Evolutionary conservation across 768 basidiomycete genomes (phyloP).

Genomic region (Boletus tomentosulus): DNA sequence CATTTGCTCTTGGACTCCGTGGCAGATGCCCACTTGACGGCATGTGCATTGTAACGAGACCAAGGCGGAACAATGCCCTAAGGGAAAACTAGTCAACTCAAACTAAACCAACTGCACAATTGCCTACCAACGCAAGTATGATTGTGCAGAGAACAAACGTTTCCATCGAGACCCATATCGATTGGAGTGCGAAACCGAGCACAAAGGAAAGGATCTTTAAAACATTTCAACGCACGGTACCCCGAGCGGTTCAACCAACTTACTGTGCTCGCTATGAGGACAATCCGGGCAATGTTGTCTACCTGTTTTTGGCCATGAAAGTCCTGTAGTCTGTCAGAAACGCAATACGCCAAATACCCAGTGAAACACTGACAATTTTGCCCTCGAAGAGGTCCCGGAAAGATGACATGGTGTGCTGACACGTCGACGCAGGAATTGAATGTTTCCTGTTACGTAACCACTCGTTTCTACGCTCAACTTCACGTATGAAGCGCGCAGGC

Average conservation of each 20-base stretch:
- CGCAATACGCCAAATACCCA: background rate
- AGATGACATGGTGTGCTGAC: conserved; percentile 18
- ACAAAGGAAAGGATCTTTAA: conserved; percentile 29
- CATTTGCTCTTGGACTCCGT: conserved; percentile 19
- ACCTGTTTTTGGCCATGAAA: conserved; percentile 29
- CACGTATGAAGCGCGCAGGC: conserved; percentile 21
- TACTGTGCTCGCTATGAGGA: conserved; percentile 23
- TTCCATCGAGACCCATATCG: conserved; percentile 24
- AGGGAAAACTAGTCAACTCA: background rate
- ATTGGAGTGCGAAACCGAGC: conserved; percentile 28
- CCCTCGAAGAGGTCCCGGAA: conserved; percentile 28
- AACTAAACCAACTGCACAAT: too few species aligned
- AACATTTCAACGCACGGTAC: background rate
- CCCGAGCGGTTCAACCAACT: conserved; percentile 2
- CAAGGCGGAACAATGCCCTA: conserved; percentile 67
- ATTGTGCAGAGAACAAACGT: conserved; percentile 19
- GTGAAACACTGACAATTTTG: conserved; percentile 23
- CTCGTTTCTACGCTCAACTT: background rate
- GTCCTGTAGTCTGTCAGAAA: conserved; percentile 21
- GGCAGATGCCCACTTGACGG: conserved; percentile 19
- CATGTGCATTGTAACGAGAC: conserved; percentile 39
- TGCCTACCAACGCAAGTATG: conserved; percentile 19
- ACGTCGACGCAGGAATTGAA: background rate
- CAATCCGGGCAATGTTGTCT: conserved; percentile 23
- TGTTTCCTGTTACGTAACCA: conserved; percentile 14